These are phyloP conservation scores for Piloderma croceum DNA, from an alignment of 768 basidiomycete genomes.

Conservation along the genomic window DNA sequence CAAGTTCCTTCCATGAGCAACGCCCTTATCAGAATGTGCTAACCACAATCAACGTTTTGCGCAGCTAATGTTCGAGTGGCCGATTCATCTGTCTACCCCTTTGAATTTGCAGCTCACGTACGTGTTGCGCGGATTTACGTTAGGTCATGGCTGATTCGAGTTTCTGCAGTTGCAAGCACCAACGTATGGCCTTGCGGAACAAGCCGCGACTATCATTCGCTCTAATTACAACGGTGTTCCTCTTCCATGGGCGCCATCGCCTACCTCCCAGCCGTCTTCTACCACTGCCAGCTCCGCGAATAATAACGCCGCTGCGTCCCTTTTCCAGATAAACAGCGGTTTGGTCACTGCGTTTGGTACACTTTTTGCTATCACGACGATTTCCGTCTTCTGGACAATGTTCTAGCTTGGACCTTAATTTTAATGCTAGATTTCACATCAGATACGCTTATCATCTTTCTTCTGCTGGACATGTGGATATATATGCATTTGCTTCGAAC, in stretches of 20 bases:
- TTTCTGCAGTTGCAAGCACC: constrained; percentile 5
- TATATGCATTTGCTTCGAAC: no score
- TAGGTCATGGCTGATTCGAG: not conserved
- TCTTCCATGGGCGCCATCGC: no score
- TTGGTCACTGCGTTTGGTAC: no score
- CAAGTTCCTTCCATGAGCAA: constrained; percentile 14
- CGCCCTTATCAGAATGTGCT: not conserved
- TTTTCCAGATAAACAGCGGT: no score
- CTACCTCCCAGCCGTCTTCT: not conserved
- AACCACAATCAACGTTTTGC: constrained; percentile 5
- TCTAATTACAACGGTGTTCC: constrained; percentile 26
- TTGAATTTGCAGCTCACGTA: constrained; percentile 46
- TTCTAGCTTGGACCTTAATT: no score
- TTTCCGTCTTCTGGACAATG: no score
- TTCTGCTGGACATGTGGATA: no score
- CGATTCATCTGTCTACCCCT: constrained; percentile 54
- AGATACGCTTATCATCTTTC: no score
- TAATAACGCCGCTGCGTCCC: not conserved
- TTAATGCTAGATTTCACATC: no score
- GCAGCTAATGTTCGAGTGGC: constrained; percentile 50
- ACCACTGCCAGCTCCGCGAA: not conserved
- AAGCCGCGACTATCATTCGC: constrained; percentile 34
- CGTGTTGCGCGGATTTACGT: constrained; percentile 1
- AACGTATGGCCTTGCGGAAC: constrained; percentile 22
- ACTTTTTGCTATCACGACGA: no score